Evolutionary conservation across 768 basidiomycete genomes (phyloP).

Genomic region (Lentinula lateritia): DNA sequence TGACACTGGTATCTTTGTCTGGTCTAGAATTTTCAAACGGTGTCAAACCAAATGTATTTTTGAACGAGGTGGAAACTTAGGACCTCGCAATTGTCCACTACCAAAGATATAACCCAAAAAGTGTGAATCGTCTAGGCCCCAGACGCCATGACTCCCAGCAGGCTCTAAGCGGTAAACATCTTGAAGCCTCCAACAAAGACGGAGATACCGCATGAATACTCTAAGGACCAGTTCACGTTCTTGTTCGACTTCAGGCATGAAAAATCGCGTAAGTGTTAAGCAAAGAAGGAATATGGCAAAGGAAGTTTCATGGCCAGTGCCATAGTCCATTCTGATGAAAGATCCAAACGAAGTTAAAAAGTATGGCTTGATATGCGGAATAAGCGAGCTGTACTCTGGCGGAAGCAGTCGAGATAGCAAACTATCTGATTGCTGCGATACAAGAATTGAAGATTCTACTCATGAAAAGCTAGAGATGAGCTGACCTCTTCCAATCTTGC

Average conservation of each 20-base stretch:
- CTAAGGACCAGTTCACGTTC: slow-evolving; percentile 55
- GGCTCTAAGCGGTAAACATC: slow-evolving; percentile 89
- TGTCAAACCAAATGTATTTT: slow-evolving; percentile 8
- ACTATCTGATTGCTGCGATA: slow-evolving; percentile 43
- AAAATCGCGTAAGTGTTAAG: slow-evolving; percentile 64
- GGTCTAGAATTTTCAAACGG: slow-evolving; percentile 35
- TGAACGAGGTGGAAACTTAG: slow-evolving; percentile 7
- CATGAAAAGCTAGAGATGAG: slow-evolving; percentile 3
- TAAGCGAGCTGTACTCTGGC: slow-evolving; percentile 31
- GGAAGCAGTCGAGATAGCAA: slow-evolving; percentile 49
- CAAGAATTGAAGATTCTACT: neutral
- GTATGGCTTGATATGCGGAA: slow-evolving; percentile 73
- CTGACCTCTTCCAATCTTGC: slow-evolving; percentile 69
- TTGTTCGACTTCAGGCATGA: slow-evolving; percentile 50
- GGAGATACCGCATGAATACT: slow-evolving; percentile 75
- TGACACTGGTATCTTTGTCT: slow-evolving; percentile 57
- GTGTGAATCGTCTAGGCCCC: slow-evolving; percentile 91
- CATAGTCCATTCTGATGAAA: slow-evolving; percentile 89
- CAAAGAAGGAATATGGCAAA: slow-evolving; percentile 77
- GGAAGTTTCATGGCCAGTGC: slow-evolving; percentile 91
- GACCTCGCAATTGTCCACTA: slow-evolving; percentile 82
- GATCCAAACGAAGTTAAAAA: slow-evolving; percentile 84
- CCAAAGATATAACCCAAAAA: slow-evolving; percentile 91
- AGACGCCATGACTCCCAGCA: slow-evolving; percentile 96
- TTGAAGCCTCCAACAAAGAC: slow-evolving; percentile 81